Base-by-base conservation (phyloP, 257 asterid genomes). In the Nicotiana noctiflora region DNA sequence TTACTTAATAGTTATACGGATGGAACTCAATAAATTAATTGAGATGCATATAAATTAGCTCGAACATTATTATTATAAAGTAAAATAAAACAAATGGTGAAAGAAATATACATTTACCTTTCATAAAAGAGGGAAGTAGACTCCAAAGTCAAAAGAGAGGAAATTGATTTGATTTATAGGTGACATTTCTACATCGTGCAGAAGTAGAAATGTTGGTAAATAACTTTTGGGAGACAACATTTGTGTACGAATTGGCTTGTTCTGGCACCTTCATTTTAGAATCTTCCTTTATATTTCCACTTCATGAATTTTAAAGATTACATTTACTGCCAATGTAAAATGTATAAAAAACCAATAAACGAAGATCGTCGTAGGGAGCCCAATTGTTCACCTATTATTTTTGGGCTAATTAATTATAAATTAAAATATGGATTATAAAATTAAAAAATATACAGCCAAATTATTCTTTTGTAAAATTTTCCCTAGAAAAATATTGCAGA, bases 221-320 rank as follows among this genome's bases (percentile, higher is more conserved):
- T 72, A 72, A 13, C 78, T 72, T 72, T 72, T 72, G 59, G 34
- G 77, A 70, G 59, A 70, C 77, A n/a, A 70, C 14, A 19, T 21
- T 40, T 70, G 19, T n/a, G 57, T 72, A 46, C 78, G 40, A 23
- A 72, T 72, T 72, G 60, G 46, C 23, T 44, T 70, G 13, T 70
- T 70, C 60, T 46, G 60, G 25, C 60, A 72, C 59, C 14, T 14
- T 1, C 1, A 72, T 46, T 72, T 72, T 46, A 49, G 78, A 46
- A 46, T 72, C 78, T 46, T 46, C 78, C n/a, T 72, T 72, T 6
- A 70, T 70, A 21, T 70, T 70, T 46, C 15, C 76, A 40, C 8
- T 14, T 70, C 37, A 70, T 6, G 11, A 63, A 63, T 31, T 63
- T 63, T 5, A 12, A 63, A 12, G 2, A 31, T 31, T 64, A 2